These are phyloP conservation scores for Botrytis byssoidea DNA, from an alignment of 2,329 filamentous ascomycete species.

Conservation along the genomic window DNA sequence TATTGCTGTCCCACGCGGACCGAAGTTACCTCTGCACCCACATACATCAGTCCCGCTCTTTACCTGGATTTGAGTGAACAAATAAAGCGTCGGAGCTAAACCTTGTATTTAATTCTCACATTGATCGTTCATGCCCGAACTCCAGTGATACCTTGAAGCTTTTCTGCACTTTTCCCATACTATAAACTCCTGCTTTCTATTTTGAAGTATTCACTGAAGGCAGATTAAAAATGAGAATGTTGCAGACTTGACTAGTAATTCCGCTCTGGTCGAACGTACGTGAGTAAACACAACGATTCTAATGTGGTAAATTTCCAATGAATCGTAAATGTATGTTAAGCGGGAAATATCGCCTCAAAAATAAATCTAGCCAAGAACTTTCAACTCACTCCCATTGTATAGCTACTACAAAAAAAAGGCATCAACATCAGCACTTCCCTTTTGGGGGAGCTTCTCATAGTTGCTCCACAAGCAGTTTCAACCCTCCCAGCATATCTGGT, in stretches of 20 bases:
- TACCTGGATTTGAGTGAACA: neutral
- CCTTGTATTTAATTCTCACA: neutral
- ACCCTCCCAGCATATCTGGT: neutral
- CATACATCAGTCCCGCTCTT: neutral
- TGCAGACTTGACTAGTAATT: neutral
- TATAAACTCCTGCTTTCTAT: neutral
- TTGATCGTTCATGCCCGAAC: neutral
- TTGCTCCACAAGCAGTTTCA: neutral
- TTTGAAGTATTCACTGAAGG: neutral
- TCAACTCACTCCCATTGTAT: neutral
- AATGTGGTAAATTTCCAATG: neutral
- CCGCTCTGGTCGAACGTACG: neutral
- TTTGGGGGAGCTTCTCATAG: neutral
- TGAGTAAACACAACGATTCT: neutral
- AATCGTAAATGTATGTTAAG: neutral
- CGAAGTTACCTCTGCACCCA: neutral
- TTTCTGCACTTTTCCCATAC: neutral
- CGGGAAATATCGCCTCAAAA: neutral
- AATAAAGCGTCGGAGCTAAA: neutral
- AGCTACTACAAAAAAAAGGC: neutral
- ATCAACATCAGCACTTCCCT: neutral
- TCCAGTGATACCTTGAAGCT: neutral
- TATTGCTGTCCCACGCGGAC: neutral
- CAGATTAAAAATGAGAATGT: neutral
- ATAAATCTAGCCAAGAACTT: neutral